Evolutionary conservation across 345 rosid species (phyloP), one percentile per base, ranked within the genome.

Genomic region (Dipteronia sinensis): DNA sequence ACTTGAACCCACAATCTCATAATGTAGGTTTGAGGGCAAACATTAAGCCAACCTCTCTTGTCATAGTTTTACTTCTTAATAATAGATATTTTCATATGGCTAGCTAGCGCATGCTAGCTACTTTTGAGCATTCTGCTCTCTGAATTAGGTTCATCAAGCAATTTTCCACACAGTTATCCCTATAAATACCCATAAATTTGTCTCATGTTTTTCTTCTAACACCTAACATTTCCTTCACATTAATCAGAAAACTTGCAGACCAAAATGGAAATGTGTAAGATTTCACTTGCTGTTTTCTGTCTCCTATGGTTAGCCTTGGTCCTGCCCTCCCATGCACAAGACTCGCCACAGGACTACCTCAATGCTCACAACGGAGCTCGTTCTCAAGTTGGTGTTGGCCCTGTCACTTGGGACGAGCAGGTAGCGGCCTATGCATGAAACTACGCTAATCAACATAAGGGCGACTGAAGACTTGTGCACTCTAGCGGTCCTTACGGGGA

Each of bases 401-500:
- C 86, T 19, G 59, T 91, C 65, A 67, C 75, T 38, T 89, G 93
- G 95, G 88, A 91, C 83, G 2, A 55, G 23, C 62, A 42, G 10
- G 69, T 91, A 23, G 93, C 91, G 10, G 22, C 80, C 58, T 89
- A 75, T 59, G 91, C 91, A 29, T 82, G 67, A 47, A 76, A 71
- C 71, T 91, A 91, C 10, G 87, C 88, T 7, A 79, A 75, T 46
- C 63, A 76, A 72, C 80, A 74, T 0, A 65, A 12, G 10, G 80
- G 80, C 7, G 67, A 85, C 6, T 89, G 95, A 83, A 76, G 75
- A 3, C 85, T 91, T 2, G 80, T 76, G 38, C 93, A 65, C 44
- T 73, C 76, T 20, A 0, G 75, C 2, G 92, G 95, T 23, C 88
- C 83, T n/a, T 89, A 85, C 56, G 93, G 95, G 13, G 93, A 91